Base-by-base conservation (phyloP, 805 yeast species). In the Barnettozyma botsteinii region DNA sequence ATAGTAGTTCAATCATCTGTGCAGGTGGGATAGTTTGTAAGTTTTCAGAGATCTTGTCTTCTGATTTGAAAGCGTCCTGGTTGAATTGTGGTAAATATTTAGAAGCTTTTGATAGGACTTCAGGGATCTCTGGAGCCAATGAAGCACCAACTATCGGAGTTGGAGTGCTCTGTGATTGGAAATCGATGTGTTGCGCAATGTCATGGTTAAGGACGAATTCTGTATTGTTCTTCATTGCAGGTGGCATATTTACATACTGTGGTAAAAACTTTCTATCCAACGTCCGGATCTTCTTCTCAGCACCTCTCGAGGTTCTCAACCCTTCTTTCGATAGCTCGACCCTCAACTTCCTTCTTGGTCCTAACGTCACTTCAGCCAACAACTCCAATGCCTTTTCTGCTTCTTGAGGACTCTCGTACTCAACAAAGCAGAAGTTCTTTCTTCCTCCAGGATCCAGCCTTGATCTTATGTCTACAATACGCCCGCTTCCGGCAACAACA, bases 401-500 rank as follows among this genome's bases (percentile, higher is more conserved):
- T 35, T 77, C 77, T 33, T 61, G 64, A 1, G 80, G 72, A 15
- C 65, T 58, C 3, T 57, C 49, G 51, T 76, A 80, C 56, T 80
- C 85, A 22, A 80, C 72, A 52, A 80, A 80, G 42, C 82, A 75
- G 50, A 72, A 80, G n/a, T 84, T 84, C 53, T 79, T 79, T 46
- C 74, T 73, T 10, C 79, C 77, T 10, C 72, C 66, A 2, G 57
- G 52, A 30, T 56, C 59, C 19, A 56, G 39, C 33, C 59, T 42
- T 9, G 52, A 43, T 49, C 85, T 69, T 8, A 82, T 81, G 47
- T 79, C 85, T 13, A 79, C 77, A 20, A 84, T 75, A 3, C 75
- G 73, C 1, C 93, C 93, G 9, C 84, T 70, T 1, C 89, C 89
- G 39, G 84, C 79, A 19, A 82, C 79, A 10, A 83, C 74, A 22